Percentiles rank a stretch among this genome's conserved stretches.
phyloP scores from a whole-genome alignment of 148 eudicot genomes.

The Rhododendron mucronatum region DNA sequence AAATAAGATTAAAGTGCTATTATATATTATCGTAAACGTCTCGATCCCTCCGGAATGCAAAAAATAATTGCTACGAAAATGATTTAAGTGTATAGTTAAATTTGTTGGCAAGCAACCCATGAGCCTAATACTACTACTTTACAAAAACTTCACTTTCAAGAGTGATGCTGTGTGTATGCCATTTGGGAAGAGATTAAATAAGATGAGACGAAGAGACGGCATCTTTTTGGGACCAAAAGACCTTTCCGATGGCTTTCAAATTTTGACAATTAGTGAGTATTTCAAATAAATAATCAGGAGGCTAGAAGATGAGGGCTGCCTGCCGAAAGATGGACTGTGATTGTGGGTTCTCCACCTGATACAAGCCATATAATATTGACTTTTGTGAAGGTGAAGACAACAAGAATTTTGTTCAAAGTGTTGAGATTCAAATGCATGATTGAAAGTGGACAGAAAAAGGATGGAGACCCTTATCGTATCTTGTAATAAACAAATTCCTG shows the following conservation, averaged over 20 bases:
- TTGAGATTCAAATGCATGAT: slow-evolving; percentile 21
- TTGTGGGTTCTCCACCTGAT: slow-evolving; percentile 19
- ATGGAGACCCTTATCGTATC: slow-evolving; percentile 11
- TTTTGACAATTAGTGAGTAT: not conserved
- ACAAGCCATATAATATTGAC: slow-evolving; percentile 20
- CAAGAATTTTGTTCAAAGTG: slow-evolving; percentile 17
- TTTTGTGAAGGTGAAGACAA: slow-evolving; percentile 23
- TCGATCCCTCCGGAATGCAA: not conserved
- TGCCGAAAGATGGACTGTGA: slow-evolving; percentile 9
- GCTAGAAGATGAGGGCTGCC: not conserved
- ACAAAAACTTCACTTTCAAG: not conserved
- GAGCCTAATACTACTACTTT: not conserved
- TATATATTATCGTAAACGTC: not conserved
- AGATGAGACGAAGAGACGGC: not conserved
- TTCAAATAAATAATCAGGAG: not conserved
- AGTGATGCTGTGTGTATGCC: not conserved
- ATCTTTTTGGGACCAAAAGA: slow-evolving; percentile 8
- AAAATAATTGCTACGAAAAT: not conserved
- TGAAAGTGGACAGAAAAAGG: slow-evolving; percentile 18
- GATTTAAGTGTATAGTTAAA: not conserved
- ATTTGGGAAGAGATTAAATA: not conserved
- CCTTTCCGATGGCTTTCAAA: slow-evolving; percentile 10
- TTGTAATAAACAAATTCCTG: slow-evolving; percentile 2
- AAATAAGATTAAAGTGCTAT: not conserved
- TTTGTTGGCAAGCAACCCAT: not conserved